Conservation (phyloP, 352 stramenopile genomes). For the Phytophthora rubi region DNA sequence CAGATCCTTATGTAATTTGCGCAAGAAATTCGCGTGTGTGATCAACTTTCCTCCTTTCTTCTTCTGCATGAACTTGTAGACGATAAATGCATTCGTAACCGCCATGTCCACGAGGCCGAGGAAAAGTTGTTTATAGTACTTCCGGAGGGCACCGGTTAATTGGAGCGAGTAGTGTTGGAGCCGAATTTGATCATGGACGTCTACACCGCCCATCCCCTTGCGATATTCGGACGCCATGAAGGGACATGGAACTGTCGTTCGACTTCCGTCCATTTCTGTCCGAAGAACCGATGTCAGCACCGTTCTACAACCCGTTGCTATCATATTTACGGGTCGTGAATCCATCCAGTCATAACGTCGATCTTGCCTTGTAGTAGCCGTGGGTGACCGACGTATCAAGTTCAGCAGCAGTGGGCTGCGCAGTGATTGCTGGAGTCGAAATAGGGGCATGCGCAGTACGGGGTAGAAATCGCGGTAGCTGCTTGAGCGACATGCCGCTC, state of each 20-base stretch:
- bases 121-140: background rate
- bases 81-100: background rate
- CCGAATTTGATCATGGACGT: background rate
- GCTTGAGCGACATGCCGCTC: too few species aligned
- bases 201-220: background rate
- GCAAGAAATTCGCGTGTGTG: background rate
- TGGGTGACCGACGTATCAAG: too few species aligned
- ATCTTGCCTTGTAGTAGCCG: too few species aligned
- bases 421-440: too few species aligned
- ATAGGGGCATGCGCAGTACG: too few species aligned
- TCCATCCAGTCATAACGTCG: background rate
- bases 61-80: background rate
- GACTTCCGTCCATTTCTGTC: background rate
- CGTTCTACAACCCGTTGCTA: constrained; percentile 8
- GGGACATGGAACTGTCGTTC: background rate
- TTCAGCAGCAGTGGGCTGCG: too few species aligned
- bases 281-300: background rate
- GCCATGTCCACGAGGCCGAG: background rate
- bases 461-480: too few species aligned
- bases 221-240: background rate
- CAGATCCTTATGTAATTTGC: background rate
- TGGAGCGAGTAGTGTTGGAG: background rate
- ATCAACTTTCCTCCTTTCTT: background rate
- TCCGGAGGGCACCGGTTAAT: background rate
- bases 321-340: constrained; percentile 8